phyloP scores from a whole-genome alignment of 176 grass and related monocot species.

The Otatea glauca region DNA sequence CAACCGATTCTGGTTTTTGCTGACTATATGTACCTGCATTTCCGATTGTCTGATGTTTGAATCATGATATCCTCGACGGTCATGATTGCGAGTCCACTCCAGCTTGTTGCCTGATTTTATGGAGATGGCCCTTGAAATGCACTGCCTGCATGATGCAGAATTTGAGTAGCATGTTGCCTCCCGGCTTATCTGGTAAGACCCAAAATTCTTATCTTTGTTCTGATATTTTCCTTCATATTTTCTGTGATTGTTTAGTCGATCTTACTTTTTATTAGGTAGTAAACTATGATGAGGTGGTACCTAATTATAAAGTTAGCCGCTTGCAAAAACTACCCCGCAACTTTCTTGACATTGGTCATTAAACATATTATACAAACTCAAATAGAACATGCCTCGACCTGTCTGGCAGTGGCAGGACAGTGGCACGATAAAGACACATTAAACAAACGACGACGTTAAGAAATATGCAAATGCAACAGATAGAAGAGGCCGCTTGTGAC shows the following conservation, averaged over 20 bases:
- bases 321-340: background rate
- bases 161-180: slow-evolving; percentile 1
- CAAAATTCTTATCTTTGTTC: background rate
- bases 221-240: background rate
- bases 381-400: background rate
- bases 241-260: background rate
- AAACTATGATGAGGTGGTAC: background rate
- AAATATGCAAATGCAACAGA: background rate
- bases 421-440: slow-evolving; percentile 41
- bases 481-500: background rate
- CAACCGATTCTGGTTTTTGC: background rate
- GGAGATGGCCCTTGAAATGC: slow-evolving; percentile 21
- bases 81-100: slow-evolving; percentile 34
- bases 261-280: background rate
- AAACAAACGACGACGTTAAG: slow-evolving; percentile 22
- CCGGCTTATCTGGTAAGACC: slow-evolving; percentile 1
- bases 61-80: slow-evolving; percentile 18
- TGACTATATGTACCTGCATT: background rate
- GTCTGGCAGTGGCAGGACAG: background rate
- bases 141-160: slow-evolving; percentile 14
- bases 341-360: background rate
- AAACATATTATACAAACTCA: background rate
- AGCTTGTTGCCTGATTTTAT: slow-evolving; percentile 34
- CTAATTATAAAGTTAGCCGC: background rate
- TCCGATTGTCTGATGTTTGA: background rate